phyloP scores from a whole-genome alignment of 202 grass and related monocot genomes.

The Schoenoplectus tabernaemontani region DNA sequence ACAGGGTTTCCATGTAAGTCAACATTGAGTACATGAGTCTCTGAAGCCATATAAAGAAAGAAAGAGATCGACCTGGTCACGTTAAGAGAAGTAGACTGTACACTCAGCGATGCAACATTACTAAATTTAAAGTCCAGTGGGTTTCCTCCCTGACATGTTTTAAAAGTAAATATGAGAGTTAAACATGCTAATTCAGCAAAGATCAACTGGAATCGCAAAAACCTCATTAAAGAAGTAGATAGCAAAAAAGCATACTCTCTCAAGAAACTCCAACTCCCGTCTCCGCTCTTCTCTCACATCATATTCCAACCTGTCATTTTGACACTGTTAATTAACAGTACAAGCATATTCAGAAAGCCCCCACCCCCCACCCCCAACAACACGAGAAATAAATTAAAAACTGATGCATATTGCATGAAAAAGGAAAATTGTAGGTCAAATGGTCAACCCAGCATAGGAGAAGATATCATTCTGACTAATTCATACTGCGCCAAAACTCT shows the following conservation, averaged over 20 bases:
- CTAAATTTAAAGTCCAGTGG: conserved; percentile 91
- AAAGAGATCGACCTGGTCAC: conserved; percentile 68
- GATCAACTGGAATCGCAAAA: conserved; percentile 1
- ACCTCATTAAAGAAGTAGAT: conserved; percentile 28
- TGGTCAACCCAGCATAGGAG: background rate
- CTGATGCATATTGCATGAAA: background rate
- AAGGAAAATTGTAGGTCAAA: background rate
- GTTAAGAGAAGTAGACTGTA: conserved; percentile 95
- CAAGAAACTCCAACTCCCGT: conserved; percentile 92
- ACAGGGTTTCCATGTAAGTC: conserved; percentile 18
- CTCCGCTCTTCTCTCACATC: conserved; percentile 85
- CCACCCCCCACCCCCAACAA: background rate
- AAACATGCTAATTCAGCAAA: background rate
- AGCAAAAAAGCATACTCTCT: conserved; percentile 51
- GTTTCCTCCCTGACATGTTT: conserved; percentile 77
- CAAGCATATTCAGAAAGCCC: conserved; percentile 30
- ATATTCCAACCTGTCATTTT: conserved; percentile 71
- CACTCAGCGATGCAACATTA: conserved; percentile 67
- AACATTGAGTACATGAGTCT: conserved; percentile 4
- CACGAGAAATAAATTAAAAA: background rate
- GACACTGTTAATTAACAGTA: conserved; percentile 32
- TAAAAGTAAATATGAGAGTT: conserved; percentile 31
- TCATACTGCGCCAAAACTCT: background rate
- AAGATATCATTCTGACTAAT: background rate
- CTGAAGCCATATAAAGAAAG: conserved; percentile 30